Conservation (phyloP, 805 yeast genomes). For the Danielia reshetovae region DNA sequence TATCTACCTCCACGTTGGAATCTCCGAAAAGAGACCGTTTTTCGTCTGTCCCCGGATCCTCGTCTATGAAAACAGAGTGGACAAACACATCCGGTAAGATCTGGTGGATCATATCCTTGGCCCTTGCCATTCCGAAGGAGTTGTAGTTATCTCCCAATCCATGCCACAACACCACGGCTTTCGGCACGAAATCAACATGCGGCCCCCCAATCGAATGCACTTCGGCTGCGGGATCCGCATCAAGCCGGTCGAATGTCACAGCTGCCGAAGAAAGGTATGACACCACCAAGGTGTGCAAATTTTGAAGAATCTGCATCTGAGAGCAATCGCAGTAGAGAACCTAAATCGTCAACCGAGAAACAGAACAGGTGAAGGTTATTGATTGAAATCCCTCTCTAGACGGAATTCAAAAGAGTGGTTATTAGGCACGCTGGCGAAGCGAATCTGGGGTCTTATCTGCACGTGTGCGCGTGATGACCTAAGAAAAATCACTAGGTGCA, state of each 20-base stretch:
- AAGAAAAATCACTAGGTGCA: not conserved
- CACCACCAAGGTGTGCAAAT: no score
- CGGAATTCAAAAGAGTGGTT: no score
- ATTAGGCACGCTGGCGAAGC: no score
- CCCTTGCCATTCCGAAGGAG: conserved; percentile 53
- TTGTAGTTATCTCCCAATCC: conserved; percentile 78
- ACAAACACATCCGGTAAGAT: conserved; percentile 48
- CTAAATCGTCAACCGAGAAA: no score
- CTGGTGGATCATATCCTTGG: conserved; percentile 37
- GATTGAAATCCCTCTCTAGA: no score
- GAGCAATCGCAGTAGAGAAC: no score
- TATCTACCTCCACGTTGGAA: conserved; percentile 49
- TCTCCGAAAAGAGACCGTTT: conserved; percentile 56
- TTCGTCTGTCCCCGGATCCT: conserved; percentile 50
- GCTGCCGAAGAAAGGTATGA: not conserved
- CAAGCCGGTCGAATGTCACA: not conserved
- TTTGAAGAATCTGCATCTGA: no score
- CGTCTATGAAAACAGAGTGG: conserved; percentile 51
- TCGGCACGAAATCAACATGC: not conserved
- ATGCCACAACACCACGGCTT: conserved; percentile 72
- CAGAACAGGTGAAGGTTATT: no score
- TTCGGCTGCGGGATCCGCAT: no score
- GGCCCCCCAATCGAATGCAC: no score
- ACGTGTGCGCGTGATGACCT: not conserved
- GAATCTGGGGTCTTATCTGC: not conserved